Evolutionary conservation across 352 stramenopile species (phyloP).

Genomic region (Phytophthora cryptogea): DNA sequence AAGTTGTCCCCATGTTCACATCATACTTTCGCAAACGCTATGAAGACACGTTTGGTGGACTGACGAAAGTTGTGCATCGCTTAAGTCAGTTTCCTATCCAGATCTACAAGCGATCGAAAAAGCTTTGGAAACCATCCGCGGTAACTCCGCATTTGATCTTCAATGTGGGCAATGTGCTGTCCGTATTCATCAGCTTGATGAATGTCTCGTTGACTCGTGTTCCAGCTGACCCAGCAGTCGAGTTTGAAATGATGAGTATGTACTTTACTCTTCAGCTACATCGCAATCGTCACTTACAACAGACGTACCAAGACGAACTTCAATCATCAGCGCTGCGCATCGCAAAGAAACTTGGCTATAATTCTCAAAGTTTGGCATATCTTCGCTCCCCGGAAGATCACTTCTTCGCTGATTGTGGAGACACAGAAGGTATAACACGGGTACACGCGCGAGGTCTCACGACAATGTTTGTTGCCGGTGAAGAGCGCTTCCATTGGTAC

Average conservation of each 20-base stretch:
- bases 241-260: conserved; percentile 50
- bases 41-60: conserved; percentile 22
- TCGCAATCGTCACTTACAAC: conserved; percentile 38
- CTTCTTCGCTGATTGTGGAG: conserved; percentile 52
- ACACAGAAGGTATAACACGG: conserved; percentile 45
- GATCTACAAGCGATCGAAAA: conserved; percentile 37
- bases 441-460: conserved; percentile 33
- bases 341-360: conserved; percentile 49
- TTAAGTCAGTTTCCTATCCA: conserved; percentile 51
- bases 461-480: conserved; percentile 49
- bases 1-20: conserved; percentile 48
- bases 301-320: conserved; percentile 18
- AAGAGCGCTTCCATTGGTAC: conserved; percentile 75
- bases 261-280: conserved; percentile 47
- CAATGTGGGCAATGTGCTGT: conserved; percentile 48
- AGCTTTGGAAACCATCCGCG: conserved; percentile 35
- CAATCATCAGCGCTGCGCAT: conserved; percentile 24
- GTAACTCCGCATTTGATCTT: conserved; percentile 47
- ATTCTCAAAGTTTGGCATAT: conserved; percentile 26
- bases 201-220: conserved; percentile 36
- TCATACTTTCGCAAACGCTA: conserved; percentile 41
- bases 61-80: conserved; percentile 24
- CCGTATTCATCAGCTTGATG: conserved; percentile 52
- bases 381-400: conserved; percentile 30
- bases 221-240: conserved; percentile 19